Evolutionary conservation across 2,329 filamentous ascomycete genomes (phyloP), one percentile per base, ranked within the genome.

Genomic region (Colletotrichum sublineola): DNA sequence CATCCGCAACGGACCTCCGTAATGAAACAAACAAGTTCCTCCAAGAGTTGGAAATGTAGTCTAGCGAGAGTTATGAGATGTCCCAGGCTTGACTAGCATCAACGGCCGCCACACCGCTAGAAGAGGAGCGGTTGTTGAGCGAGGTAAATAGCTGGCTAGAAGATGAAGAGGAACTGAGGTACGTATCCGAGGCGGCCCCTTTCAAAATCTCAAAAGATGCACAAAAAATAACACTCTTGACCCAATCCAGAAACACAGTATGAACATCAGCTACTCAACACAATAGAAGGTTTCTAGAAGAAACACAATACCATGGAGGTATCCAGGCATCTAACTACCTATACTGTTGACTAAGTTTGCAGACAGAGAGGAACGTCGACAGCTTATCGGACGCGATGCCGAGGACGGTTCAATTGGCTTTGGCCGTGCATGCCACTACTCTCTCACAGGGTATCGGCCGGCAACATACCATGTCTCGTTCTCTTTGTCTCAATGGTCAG

Each of bases 401-500:
- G 63, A 48, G 18, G 33, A 56, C 48, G 55, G 55, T 14, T 20
- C 38, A 50, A 67, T 67, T 55, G 56, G 56, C n/a, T 55, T 40
- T n/a, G 15, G 6, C 48, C 40, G 56, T 62, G 68, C 63, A 62
- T 62, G 38, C 11, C 4, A 15, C 24, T 7, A 8, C n/a, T 24
- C 20, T 36, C 20, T 18, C 3, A 46, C 20, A 46, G 44, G 44
- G 44, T 18, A 44, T n/a, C 9, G 20, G 52, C 9, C n/a, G 18
- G 14, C n/a, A 14, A 36, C 38, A 57, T 5, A 42, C 11, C 46
- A 5, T 38, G 29, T 44, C 38, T 11, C 18, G 3, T 44, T 42
- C 53, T 24, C 56, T 52, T 68, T 40, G 68, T 71, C 64, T 29
- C 36, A 63, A 50, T 38, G 50, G 57, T 52, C 57, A 62, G 57